phyloP scores from a whole-genome alignment of 2,329 filamentous ascomycete genomes.

The Sarocladium strictum region DNA sequence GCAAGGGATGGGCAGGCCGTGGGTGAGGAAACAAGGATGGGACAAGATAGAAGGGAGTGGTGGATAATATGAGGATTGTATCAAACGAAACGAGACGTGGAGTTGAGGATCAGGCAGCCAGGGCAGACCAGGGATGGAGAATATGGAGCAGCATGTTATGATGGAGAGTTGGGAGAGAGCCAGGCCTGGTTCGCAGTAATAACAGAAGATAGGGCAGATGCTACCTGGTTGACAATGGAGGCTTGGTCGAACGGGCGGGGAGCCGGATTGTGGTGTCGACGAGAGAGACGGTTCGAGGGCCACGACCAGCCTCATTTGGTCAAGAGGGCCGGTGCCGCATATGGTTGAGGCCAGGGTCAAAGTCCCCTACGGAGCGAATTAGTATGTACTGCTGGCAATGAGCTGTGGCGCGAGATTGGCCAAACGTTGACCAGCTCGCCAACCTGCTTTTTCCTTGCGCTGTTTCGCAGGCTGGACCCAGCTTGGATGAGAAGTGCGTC shows the following conservation, averaged over 20 bases:
- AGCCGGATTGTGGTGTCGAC: conserved; percentile 10
- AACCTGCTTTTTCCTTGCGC: conserved; percentile 2
- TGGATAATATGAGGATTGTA: conserved; percentile 6
- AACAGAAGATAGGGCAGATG: conserved; percentile 1
- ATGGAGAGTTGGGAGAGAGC: not conserved
- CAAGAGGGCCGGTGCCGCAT: conserved; percentile 18
- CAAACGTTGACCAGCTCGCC: not conserved
- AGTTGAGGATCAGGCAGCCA: conserved; percentile 3
- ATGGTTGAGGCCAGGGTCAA: not conserved
- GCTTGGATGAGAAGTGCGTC: not conserved
- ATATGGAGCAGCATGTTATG: conserved; percentile 7
- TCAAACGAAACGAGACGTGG: conserved; percentile 9
- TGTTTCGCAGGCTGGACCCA: not conserved
- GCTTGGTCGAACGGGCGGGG: conserved; percentile 32
- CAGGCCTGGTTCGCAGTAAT: not conserved
- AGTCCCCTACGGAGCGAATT: conserved; percentile 1
- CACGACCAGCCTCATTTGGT: conserved; percentile 40
- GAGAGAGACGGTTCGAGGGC: conserved; percentile 34
- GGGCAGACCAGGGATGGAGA: conserved; percentile 7
- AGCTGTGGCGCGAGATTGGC: not conserved
- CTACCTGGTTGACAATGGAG: conserved; percentile 26
- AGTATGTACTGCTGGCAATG: not conserved
- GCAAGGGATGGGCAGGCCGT: not conserved
- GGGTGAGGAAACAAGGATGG: conserved; percentile 1
- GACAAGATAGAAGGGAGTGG: conserved; percentile 5